These are phyloP conservation scores for Cichorium intybus DNA, from an alignment of 140 eudicot genomes.

Conservation along the genomic window DNA sequence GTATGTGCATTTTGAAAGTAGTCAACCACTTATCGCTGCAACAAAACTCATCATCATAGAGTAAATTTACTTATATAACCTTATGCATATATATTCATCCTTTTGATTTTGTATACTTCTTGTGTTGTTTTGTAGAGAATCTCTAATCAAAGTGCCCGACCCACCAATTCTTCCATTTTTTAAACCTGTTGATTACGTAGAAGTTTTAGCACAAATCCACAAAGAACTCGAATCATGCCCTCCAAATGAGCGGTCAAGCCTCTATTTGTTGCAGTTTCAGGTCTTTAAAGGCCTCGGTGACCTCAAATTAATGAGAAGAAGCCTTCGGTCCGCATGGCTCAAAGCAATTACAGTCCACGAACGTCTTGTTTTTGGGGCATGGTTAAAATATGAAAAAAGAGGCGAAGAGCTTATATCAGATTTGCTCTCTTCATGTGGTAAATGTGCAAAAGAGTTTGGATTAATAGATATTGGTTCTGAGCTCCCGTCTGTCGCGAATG, in stretches of 20 bases:
- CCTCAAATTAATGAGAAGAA: constrained; percentile 79
- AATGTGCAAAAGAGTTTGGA: constrained; percentile 80
- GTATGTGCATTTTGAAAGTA: constrained; percentile 5
- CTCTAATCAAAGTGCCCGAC: constrained; percentile 88
- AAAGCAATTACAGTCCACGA: constrained; percentile 77
- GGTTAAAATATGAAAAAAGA: constrained; percentile 95
- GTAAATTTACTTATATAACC: background rate
- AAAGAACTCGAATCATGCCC: constrained; percentile 93
- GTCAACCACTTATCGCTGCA: background rate
- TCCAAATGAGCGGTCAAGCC: constrained; percentile 54
- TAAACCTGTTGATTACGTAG: constrained; percentile 91
- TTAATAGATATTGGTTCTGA: constrained; percentile 71
- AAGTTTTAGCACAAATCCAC: constrained; percentile 90
- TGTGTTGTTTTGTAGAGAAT: constrained; percentile 66
- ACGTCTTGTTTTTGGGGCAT: constrained; percentile 75
- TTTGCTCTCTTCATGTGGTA: constrained; percentile 77
- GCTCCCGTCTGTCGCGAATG: constrained; percentile 36
- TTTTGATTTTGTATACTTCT: constrained; percentile 13
- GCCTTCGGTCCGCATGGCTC: constrained; percentile 89
- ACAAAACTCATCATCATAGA: background rate
- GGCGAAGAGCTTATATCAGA: constrained; percentile 87
- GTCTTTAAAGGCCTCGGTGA: constrained; percentile 99
- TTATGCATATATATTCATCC: background rate
- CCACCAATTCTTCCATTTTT: constrained; percentile 85
- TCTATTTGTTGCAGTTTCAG: constrained; percentile 85